These are phyloP conservation scores for Dicorynia guianensis DNA, from an alignment of 306 rosid genomes.

Conservation along the genomic window DNA sequence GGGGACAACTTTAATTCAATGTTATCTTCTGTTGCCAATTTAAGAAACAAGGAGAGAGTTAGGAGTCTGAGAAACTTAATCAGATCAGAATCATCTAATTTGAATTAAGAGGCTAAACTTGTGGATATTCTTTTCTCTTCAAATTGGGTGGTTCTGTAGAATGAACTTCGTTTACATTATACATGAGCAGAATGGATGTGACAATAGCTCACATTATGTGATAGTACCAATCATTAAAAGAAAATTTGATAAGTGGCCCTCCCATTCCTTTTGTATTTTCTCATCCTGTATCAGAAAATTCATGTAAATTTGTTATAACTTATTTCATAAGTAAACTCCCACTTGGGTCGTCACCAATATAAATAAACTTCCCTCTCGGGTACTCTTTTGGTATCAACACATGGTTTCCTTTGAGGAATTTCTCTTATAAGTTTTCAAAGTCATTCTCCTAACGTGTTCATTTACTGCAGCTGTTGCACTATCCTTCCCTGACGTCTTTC, in stretches of 20 bases:
- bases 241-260: background rate
- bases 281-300: background rate
- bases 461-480: slow-evolving; percentile 11
- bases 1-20: background rate
- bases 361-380: too few relatives aligned
- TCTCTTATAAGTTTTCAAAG: too few relatives aligned
- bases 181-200: background rate
- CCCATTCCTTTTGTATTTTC: background rate
- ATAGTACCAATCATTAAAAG: background rate
- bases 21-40: slow-evolving; percentile 6
- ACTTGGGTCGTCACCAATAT: too few relatives aligned
- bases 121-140: background rate
- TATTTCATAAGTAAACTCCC: background rate
- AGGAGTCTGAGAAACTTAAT: background rate
- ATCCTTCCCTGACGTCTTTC: slow-evolving; percentile 12
- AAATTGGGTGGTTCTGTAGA: background rate
- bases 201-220: background rate
- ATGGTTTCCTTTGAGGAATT: too few relatives aligned
- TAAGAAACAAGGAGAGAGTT: background rate
- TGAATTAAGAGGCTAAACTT: background rate
- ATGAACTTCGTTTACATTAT: background rate
- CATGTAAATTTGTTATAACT: background rate
- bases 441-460: background rate
- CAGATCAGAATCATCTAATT: background rate
- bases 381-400: too few relatives aligned